phyloP scores from a whole-genome alignment of 176 grass and related monocot genomes.

The Oryza officinalis region DNA sequence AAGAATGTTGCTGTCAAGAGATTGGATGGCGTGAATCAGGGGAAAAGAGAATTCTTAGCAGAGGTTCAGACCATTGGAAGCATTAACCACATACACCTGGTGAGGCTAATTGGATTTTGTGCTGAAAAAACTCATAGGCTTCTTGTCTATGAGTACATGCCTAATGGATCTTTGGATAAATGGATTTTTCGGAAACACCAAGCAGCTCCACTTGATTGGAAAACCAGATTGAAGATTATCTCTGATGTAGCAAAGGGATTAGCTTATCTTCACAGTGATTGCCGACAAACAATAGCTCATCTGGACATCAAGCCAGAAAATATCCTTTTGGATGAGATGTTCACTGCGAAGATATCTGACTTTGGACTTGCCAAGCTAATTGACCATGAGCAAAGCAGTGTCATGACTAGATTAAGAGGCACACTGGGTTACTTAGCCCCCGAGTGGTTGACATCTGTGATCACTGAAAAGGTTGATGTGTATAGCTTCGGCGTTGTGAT shows the following conservation, averaged over 20 bases:
- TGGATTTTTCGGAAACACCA: constrained; percentile 55
- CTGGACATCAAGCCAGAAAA: constrained; percentile 74
- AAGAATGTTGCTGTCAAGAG: constrained; percentile 55
- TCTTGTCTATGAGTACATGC: constrained; percentile 63
- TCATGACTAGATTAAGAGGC: constrained; percentile 61
- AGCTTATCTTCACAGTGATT: constrained; percentile 64
- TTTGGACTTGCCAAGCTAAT: constrained; percentile 65
- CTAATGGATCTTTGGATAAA: constrained; percentile 60
- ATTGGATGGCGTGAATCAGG: constrained; percentile 45
- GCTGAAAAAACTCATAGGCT: constrained; percentile 48
- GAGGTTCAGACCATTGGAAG: constrained; percentile 65
- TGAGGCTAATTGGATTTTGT: constrained; percentile 66
- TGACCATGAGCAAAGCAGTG: constrained; percentile 48
- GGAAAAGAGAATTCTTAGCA: constrained; percentile 42
- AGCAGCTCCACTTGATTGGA: constrained; percentile 39
- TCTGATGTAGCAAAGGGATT: constrained; percentile 42
- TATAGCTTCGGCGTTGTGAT: constrained; percentile 58
- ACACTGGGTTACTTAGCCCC: constrained; percentile 59
- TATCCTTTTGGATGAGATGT: constrained; percentile 49
- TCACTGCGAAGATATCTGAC: constrained; percentile 59
- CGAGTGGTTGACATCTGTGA: constrained; percentile 52
- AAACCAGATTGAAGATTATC: constrained; percentile 47
- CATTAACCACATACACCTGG: constrained; percentile 53
- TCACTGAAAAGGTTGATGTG: constrained; percentile 54
- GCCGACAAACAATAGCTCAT: constrained; percentile 53